Evolutionary conservation across 768 basidiomycete species (phyloP).

Genomic region (Calocybe cyanea): DNA sequence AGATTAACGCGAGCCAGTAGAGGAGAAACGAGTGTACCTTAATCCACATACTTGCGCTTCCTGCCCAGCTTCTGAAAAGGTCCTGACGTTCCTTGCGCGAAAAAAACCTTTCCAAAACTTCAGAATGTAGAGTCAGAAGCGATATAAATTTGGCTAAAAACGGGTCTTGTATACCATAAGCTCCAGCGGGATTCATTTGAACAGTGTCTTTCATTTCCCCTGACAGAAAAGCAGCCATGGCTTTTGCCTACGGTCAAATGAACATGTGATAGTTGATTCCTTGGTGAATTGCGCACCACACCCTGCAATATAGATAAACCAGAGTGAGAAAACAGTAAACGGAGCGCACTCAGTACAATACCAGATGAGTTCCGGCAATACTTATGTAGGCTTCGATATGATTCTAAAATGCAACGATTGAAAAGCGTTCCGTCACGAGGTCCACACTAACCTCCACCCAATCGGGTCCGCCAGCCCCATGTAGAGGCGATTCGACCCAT

Average conservation of each 20-base stretch:
- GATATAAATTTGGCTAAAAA: neutral
- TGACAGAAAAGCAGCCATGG: conserved; percentile 91
- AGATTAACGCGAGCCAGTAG: neutral
- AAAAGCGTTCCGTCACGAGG: neutral
- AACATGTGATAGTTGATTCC: neutral
- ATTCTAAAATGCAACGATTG: conserved; percentile 37
- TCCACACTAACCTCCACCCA: conserved; percentile 80
- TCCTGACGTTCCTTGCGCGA: conserved; percentile 84
- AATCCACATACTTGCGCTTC: conserved; percentile 91
- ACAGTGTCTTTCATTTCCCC: conserved; percentile 96
- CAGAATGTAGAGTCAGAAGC: neutral
- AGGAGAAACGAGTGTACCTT: conserved; percentile 45
- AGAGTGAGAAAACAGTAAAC: neutral
- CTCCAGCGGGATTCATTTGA: conserved; percentile 76
- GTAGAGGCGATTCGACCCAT: conserved; percentile 89
- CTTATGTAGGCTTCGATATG: conserved; percentile 84
- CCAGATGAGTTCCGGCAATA: conserved; percentile 85
- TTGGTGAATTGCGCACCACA: conserved; percentile 47
- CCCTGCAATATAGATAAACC: conserved; percentile 40
- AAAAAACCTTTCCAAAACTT: conserved; percentile 86
- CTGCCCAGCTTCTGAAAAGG: conserved; percentile 93
- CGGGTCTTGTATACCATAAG: conserved; percentile 50
- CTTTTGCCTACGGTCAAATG: conserved; percentile 60
- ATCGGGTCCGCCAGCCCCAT: conserved; percentile 75
- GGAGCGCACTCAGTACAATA: conserved; percentile 20